Conservation (phyloP, 2,329 filamentous ascomycete species). For the Apiospora arundinis region DNA sequence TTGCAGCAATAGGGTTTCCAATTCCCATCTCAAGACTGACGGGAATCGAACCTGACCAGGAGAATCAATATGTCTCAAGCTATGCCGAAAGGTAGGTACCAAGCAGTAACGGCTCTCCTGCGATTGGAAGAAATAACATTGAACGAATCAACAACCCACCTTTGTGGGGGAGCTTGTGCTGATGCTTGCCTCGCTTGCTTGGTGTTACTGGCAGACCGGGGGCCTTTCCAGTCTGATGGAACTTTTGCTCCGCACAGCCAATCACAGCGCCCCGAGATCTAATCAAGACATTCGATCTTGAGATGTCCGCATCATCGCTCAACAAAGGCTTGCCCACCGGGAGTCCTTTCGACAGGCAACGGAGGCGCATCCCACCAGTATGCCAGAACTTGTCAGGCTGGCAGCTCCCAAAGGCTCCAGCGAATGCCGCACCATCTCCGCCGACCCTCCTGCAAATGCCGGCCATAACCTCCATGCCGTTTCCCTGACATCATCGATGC, state of each 20-base stretch:
- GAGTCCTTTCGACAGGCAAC: neutral
- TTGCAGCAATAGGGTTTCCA: neutral
- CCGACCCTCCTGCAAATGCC: slow-evolving; percentile 1
- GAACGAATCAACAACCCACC: neutral
- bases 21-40: neutral
- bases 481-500: slow-evolving; percentile 20
- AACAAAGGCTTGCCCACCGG: neutral
- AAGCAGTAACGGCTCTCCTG: neutral
- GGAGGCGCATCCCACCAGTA: neutral
- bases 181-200: neutral
- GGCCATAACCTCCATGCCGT: slow-evolving; percentile 16
- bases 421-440: neutral
- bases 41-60: neutral
- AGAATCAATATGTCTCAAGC: too few species aligned
- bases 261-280: neutral
- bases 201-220: neutral
- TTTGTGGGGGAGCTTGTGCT: neutral
- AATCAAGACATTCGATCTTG: slow-evolving; percentile 15
- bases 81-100: too few species aligned
- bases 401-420: neutral
- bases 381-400: neutral
- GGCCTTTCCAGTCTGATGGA: neutral
- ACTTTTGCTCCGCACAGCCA: slow-evolving; percentile 19
- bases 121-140: neutral
- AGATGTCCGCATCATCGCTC: slow-evolving; percentile 22